These are phyloP conservation scores for Mortierella hygrophila DNA, from an alignment of 192 early-diverging fungal species.

Conservation along the genomic window DNA sequence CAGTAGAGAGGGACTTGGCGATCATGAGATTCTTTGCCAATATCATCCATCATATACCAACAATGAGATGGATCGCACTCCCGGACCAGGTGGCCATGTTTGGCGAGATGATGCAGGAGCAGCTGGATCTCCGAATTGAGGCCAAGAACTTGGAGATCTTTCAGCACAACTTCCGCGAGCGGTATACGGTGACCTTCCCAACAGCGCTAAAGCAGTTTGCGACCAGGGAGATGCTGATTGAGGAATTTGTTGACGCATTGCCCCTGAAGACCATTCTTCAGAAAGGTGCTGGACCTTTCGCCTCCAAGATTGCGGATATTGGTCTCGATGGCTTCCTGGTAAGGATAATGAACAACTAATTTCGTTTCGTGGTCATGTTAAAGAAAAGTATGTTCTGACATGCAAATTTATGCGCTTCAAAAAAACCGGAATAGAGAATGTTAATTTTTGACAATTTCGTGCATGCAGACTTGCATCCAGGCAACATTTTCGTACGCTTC, in stretches of 20 bases:
- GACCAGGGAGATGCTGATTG: constrained; percentile 80
- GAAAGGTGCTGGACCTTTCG: constrained; percentile 74
- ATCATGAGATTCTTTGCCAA: constrained; percentile 83
- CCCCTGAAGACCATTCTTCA: constrained; percentile 83
- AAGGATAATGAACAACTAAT: neutral
- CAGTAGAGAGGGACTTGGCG: constrained; percentile 84
- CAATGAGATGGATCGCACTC: constrained; percentile 86
- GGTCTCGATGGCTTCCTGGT: constrained; percentile 65
- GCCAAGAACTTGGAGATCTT: constrained; percentile 79
- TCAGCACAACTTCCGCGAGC: constrained; percentile 65
- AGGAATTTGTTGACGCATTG: constrained; percentile 85
- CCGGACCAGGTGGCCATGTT: constrained; percentile 93
- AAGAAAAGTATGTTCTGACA: neutral
- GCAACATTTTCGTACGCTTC: constrained; percentile 92
- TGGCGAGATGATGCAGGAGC: constrained; percentile 91
- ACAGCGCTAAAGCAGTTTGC: constrained; percentile 66
- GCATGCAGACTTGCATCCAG: constrained; percentile 95
- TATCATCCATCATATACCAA: constrained; percentile 78
- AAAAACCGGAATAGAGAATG: constrained; percentile 74
- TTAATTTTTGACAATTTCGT: constrained; percentile 95
- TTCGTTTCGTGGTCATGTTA: too few species aligned
- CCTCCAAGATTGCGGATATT: constrained; percentile 81
- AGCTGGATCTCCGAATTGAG: constrained; percentile 89
- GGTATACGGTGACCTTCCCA: constrained; percentile 76
- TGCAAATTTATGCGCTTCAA: constrained; percentile 10